Percentiles rank a stretch among this genome's conserved stretches.
phyloP scores from a whole-genome alignment of 352 stramenopile species.

The Plasmopara muralis region DNA sequence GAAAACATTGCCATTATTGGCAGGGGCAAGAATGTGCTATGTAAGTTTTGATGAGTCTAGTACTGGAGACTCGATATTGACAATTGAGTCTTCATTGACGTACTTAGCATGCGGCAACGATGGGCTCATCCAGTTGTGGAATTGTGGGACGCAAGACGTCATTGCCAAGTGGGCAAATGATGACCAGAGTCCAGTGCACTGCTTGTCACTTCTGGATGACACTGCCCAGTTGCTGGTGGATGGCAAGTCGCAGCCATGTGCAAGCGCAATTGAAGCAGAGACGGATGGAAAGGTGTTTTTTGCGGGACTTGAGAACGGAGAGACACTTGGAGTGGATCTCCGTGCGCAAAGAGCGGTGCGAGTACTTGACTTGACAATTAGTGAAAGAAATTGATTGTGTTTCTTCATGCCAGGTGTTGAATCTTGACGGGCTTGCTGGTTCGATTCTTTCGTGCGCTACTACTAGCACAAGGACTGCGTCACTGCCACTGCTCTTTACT shows the following conservation, averaged over 20 bases:
- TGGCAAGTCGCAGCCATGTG: constrained; percentile 7
- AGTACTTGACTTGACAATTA: no score
- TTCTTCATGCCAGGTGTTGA: constrained; percentile 25
- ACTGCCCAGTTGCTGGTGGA: constrained; percentile 10
- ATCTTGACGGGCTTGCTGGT: constrained; percentile 25
- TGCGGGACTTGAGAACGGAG: constrained; percentile 53
- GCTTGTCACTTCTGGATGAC: constrained; percentile 41
- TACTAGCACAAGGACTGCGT: constrained; percentile 17
- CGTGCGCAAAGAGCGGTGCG: constrained; percentile 33
- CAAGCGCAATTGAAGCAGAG: constrained; percentile 34
- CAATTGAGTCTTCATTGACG: constrained; percentile 1
- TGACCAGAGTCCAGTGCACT: constrained; percentile 44
- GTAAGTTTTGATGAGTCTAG: constrained; percentile 24
- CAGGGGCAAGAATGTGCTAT: constrained; percentile 61
- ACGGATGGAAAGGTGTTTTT: constrained; percentile 61
- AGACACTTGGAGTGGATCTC: constrained; percentile 55
- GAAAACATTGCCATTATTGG: constrained; percentile 58
- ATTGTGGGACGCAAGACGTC: constrained; percentile 42
- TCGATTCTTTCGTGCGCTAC: constrained; percentile 38
- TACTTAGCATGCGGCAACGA: constrained; percentile 54
- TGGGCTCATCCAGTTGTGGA: constrained; percentile 62
- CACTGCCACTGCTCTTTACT: constrained; percentile 52
- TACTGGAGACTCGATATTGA: neutral
- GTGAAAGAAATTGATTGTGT: no score
- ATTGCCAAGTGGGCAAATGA: constrained; percentile 60